Conservation (phyloP, 768 basidiomycete genomes). For the Multifurca ochricompacta region DNA sequence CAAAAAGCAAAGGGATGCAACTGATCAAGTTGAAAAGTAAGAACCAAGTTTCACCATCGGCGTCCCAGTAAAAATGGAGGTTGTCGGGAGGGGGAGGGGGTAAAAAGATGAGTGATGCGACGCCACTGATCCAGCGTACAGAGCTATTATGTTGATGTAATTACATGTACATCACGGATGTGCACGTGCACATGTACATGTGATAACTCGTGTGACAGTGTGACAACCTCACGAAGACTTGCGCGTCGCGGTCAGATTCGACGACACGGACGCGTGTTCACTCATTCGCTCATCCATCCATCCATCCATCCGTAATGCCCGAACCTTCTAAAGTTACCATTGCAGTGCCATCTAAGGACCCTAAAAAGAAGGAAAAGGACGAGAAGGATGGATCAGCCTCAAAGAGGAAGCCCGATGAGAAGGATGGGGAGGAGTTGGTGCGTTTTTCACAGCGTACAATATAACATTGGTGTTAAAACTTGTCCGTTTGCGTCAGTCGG, state of each 20-base stretch:
- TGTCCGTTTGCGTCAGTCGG: slow-evolving; percentile 47
- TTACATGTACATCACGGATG: too few species aligned
- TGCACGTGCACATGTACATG: not conserved
- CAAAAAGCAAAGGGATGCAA: not conserved
- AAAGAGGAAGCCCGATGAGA: slow-evolving; percentile 35
- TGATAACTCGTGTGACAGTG: not conserved
- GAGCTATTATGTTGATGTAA: not conserved
- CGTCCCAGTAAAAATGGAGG: not conserved
- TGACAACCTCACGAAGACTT: slow-evolving; percentile 15
- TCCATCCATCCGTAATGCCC: slow-evolving; percentile 37
- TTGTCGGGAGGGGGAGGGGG: not conserved
- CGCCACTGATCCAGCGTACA: not conserved
- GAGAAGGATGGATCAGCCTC: slow-evolving; percentile 37
- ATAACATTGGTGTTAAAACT: not conserved
- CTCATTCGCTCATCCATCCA: slow-evolving; percentile 10
- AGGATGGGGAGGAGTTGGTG: slow-evolving; percentile 69
- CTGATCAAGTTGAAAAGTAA: not conserved
- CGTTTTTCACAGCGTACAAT: slow-evolving; percentile 28
- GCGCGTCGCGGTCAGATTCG: slow-evolving; percentile 13
- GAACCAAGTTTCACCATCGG: not conserved
- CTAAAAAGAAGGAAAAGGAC: slow-evolving; percentile 57
- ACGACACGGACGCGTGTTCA: not conserved
- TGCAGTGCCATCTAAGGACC: slow-evolving; percentile 63
- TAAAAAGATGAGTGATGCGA: not conserved
- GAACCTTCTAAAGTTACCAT: slow-evolving; percentile 52